phyloP scores from a whole-genome alignment of 2,329 filamentous ascomycete species.

The Didymella segeticola region DNA sequence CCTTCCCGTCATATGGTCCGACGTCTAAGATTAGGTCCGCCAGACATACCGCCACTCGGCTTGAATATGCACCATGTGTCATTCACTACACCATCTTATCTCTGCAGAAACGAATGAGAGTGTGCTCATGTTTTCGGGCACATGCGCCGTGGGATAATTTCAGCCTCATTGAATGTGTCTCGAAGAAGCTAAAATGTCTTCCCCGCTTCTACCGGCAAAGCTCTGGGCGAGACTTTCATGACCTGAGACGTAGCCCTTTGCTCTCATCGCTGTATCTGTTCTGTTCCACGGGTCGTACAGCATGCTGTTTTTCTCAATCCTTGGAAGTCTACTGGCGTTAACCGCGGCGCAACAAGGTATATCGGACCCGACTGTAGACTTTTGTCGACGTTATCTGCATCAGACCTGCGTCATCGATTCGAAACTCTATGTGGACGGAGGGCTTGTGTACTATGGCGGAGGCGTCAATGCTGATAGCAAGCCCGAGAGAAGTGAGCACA shows the following conservation, averaged over 20 bases:
- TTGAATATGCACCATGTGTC: not conserved
- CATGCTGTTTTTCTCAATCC: not conserved
- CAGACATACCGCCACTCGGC: not conserved
- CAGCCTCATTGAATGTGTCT: not conserved
- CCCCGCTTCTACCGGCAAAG: no score
- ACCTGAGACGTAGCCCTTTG: not conserved
- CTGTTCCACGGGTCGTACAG: not conserved
- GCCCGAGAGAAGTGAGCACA: not conserved
- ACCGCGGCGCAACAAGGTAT: not conserved
- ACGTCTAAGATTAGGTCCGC: not conserved
- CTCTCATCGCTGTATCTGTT: not conserved
- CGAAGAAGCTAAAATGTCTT: no score
- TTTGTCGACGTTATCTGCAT: slow-evolving; percentile 50
- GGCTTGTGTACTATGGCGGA: slow-evolving; percentile 25
- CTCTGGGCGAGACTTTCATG: not conserved
- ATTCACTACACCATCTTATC: not conserved
- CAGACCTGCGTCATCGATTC: slow-evolving; percentile 64
- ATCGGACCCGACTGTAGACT: not conserved
- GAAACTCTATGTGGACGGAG: slow-evolving; percentile 64
- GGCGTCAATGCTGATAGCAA: not conserved
- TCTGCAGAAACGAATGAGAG: not conserved
- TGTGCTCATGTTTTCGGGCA: not conserved
- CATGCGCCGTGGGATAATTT: not conserved
- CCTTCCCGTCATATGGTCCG: not conserved
- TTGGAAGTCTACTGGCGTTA: not conserved